Base-by-base conservation (phyloP, 1,139 yeast genomes). In the Debaryomyces udenii region DNA sequence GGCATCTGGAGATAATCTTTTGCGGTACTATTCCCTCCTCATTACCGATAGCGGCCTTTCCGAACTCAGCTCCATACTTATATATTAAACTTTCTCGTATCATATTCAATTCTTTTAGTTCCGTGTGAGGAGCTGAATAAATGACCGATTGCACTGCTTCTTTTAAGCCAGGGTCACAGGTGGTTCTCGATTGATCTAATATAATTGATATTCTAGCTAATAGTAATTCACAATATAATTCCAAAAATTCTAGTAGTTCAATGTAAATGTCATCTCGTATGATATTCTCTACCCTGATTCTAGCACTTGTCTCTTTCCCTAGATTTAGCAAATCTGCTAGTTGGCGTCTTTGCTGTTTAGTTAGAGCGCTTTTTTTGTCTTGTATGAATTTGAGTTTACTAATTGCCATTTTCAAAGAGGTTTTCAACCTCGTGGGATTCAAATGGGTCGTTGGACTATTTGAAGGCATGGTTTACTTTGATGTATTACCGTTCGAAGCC, bases 301-400 rank as follows among this genome's bases (percentile, higher is more conserved):
- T 77, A 15, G 96, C 96, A 54, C 91, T 86, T 41, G 85, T 83
- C 49, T 88, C 93, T 57, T 87, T 88, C 4, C 91, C 90, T 36
- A 70, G 74, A 4, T 74, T 68, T 40, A 90, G 66, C 17, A 89
- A 66, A 39, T 85, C 90, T 1, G 96, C 96, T 66, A 86, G 72
- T 62, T 70, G 71, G 44, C 96, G 71, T 45, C 96, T 70, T 49
- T 82, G 88, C 53, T 86, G 94, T 60, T 89, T 90, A 6, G 94
- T 83, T 22, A 87, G 53, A 0, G 96, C 96, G 1, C 81, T 70
- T 52, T 86, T 88, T 66, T 88, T 88, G 46, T 87, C 89, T 60
- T 90, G 96, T 15, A 86, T 76, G 56, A 88, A 83, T 52, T 88
- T 77, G 38, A 90, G 75, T 50, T 93, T 80, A 55, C 87, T 85